Evolutionary conservation across 2,329 filamentous ascomycete species (phyloP), one percentile per base, ranked within the genome.

Genomic region (Microdochium bolleyi): DNA sequence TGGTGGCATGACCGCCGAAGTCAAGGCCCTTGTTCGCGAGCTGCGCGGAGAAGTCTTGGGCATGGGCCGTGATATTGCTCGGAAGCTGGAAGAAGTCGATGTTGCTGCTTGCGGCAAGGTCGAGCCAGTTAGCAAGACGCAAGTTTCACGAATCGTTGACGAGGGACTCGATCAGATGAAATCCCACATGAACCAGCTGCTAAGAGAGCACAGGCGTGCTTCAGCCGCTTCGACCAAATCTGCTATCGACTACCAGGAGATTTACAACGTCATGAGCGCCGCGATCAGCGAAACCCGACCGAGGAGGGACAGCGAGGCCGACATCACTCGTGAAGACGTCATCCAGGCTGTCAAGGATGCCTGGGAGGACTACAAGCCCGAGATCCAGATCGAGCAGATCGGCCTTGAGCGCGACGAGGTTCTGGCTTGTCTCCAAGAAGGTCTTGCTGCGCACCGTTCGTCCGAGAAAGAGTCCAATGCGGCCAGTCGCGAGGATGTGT

Each of bases 331-430:
- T 58, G 89, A 96, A 49, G 89, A 95, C 54, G 89, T 97, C 34
- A 80, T 97, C 2, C 80, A 88, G 25, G 91, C 92, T 2, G 88
- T 97, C 14, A 85, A 85, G 60, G 91, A 96, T 60, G 92, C 92
- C 1, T 95, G 91, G 83, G 92, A 96, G 64, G 89, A 85, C 52
- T 95, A 95, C 71, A 95, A 95, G 70, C 92, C 92, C 1, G 90
- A 96, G 61, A 90, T 96, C 50, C 87, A 95, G 60, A 79, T 95
- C 3, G 87, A 96, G 61, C 90, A 95, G 61, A 88, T 95, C 56
- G 92, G 92, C 2, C 75, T 97, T 1, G 92, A 96, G 66, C 82
- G 90, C 4, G 90, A 96, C 13, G 92, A 97, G 64, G 88, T 97
- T 49, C 75, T 97, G 14, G 84, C 87, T 38, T 95, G 91, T 58